Conservation (phyloP, 345 rosid species). For the Eucalyptus virginea region DNA sequence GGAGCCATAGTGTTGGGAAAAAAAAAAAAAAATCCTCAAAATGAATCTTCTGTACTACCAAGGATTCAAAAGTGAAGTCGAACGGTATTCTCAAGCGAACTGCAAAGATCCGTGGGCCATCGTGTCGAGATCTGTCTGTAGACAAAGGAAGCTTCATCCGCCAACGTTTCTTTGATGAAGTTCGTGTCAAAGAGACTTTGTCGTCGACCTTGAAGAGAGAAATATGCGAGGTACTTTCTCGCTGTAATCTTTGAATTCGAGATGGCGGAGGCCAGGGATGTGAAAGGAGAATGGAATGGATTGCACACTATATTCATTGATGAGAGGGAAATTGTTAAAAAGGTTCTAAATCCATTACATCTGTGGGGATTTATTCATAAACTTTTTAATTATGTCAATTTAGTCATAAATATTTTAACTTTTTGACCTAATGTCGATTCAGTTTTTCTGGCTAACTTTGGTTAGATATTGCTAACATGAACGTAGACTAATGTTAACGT, state of each 20-base stretch:
- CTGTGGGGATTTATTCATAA: too few relatives aligned
- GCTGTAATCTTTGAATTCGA: not conserved
- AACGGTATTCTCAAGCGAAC: not conserved
- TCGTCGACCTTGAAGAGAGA: not conserved
- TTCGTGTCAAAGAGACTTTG: not conserved
- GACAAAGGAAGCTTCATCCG: not conserved
- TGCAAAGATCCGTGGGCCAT: not conserved
- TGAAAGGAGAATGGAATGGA: not conserved
- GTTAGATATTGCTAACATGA: rapidly evolving
- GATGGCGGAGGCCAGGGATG: not conserved
- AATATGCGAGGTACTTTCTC: not conserved
- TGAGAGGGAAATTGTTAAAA: rapidly evolving
- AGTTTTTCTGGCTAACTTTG: rapidly evolving
- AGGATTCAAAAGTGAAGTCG: not conserved
- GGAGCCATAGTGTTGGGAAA: not conserved
- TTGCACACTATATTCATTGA: not conserved
- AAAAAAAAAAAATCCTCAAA: not conserved
- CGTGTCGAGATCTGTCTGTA: not conserved
- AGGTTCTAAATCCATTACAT: too few relatives aligned
- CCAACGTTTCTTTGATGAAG: not conserved
- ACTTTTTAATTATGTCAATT: too few relatives aligned
- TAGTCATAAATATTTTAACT: rapidly evolving
- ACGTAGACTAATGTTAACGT: rapidly evolving
- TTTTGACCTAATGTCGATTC: too few relatives aligned
- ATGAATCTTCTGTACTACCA: not conserved